phyloP scores from a whole-genome alignment of 805 yeast genomes.

The Saturnispora kantuleensis region DNA sequence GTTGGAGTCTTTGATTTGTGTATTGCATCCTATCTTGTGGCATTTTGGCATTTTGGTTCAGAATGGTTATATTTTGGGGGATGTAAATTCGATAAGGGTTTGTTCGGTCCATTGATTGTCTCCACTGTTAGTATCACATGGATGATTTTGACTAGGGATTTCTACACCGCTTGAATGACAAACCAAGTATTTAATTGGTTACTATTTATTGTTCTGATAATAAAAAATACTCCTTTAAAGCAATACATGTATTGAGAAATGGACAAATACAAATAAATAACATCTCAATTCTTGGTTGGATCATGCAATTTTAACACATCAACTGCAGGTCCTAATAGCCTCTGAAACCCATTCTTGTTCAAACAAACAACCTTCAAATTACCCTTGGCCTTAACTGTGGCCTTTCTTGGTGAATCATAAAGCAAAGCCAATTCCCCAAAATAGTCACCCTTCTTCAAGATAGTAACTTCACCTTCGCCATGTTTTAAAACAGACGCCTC shows the following conservation, averaged over 20 bases:
- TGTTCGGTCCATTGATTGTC: slow-evolving; percentile 81
- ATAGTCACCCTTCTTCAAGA: slow-evolving; percentile 73
- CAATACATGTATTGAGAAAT: background rate
- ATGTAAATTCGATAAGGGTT: slow-evolving; percentile 77
- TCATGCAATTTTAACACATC: slow-evolving; percentile 79
- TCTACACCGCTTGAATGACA: slow-evolving; percentile 30
- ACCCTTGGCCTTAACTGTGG: slow-evolving; percentile 73
- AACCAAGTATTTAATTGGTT: background rate
- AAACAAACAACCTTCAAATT: slow-evolving; percentile 82
- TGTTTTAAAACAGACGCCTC: slow-evolving; percentile 63
- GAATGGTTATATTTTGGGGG: slow-evolving; percentile 80
- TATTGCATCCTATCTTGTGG: slow-evolving; percentile 71
- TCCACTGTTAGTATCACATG: slow-evolving; percentile 63
- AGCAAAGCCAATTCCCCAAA: slow-evolving; percentile 94
- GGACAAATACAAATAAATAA: background rate
- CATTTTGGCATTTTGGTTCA: slow-evolving; percentile 69
- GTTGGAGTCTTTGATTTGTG: slow-evolving; percentile 70
- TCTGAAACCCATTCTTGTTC: slow-evolving; percentile 86
- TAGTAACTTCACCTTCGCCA: slow-evolving; percentile 50
- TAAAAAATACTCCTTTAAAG: background rate
- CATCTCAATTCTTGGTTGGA: slow-evolving; percentile 41
- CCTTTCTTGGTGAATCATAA: slow-evolving; percentile 88
- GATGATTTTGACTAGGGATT: slow-evolving; percentile 69
- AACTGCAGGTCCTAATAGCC: slow-evolving; percentile 90
- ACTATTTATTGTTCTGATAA: background rate